Percentiles rank a stretch among this genome's conserved stretches.
phyloP scores from a whole-genome alignment of 139 green algal species.

The Trebouxia sp. region DNA sequence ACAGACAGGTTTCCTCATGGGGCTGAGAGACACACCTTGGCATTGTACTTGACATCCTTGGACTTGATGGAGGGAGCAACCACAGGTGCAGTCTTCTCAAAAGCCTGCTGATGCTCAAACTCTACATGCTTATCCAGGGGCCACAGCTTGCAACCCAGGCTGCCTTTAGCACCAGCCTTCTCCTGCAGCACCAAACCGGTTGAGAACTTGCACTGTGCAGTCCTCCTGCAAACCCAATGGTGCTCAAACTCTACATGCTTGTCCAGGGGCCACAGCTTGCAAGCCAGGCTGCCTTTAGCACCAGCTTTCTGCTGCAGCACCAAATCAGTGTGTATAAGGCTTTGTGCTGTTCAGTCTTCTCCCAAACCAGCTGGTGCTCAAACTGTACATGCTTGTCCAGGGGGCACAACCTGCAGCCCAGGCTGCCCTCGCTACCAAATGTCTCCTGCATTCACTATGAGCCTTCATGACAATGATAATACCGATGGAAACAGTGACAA shows the following conservation, averaged over 20 bases:
- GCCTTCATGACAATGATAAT: no score
- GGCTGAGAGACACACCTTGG: neutral
- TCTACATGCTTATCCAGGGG: slow-evolving; percentile 43
- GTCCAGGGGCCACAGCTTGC: slow-evolving; percentile 48
- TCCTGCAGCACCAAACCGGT: no score
- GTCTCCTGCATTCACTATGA: no score
- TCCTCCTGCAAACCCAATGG: slow-evolving; percentile 31
- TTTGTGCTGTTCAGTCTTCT: neutral
- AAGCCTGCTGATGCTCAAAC: slow-evolving; percentile 53
- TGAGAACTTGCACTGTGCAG: no score
- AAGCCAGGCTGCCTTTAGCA: slow-evolving; percentile 41
- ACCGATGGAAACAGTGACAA: no score
- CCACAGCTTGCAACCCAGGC: slow-evolving; percentile 46
- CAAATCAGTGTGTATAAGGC: no score
- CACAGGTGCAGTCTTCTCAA: neutral
- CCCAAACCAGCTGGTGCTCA: slow-evolving; percentile 49
- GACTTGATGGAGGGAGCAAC: neutral
- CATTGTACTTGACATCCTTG: slow-evolving; percentile 33
- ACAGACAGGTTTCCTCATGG: neutral
- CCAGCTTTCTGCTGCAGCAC: neutral
- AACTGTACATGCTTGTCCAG: slow-evolving; percentile 46
- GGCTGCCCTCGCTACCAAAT: slow-evolving; percentile 21
- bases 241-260: slow-evolving; percentile 49
- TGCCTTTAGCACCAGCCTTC: slow-evolving; percentile 19
- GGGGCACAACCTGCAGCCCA: slow-evolving; percentile 46